A percentile compares a stretch with the other conserved stretches of the same genome.
Conservation (phyloP, 495 filamentous ascomycete genomes). For the Penicillium psychrofluorescens region DNA sequence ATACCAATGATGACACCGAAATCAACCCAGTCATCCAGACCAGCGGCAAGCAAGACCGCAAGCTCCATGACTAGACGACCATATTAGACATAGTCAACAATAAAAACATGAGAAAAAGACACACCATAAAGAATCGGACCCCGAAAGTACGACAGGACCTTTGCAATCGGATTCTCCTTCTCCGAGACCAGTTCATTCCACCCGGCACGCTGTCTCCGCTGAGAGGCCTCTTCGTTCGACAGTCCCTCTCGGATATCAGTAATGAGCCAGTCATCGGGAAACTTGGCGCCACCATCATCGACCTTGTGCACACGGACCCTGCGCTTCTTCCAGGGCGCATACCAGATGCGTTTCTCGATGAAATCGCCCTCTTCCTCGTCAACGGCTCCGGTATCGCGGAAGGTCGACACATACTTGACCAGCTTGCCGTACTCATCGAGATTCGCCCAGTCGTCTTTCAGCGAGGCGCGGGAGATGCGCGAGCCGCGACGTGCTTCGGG, state of each 20-base stretch:
- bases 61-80: conserved; percentile 63
- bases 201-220: conserved; percentile 53
- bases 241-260: conserved; percentile 63
- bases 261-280: conserved; percentile 64
- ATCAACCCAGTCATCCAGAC: conserved; percentile 71
- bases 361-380: conserved; percentile 17
- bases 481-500: conserved; percentile 12
- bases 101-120: conserved; percentile 6
- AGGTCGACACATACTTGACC: conserved; percentile 58
- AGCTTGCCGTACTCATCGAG: conserved; percentile 49
- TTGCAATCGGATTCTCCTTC: conserved; percentile 65
- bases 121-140: conserved; percentile 79
- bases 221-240: conserved; percentile 42
- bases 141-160: conserved; percentile 66
- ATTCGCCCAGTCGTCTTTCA: conserved; percentile 28
- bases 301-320: conserved; percentile 39
- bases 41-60: conserved; percentile 67
- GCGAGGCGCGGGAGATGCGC: conserved; percentile 33
- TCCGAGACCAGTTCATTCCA: conserved; percentile 69
- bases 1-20: conserved; percentile 81
- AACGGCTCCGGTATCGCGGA: conserved; percentile 38
- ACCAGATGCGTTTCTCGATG: conserved; percentile 36
- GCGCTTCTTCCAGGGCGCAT: conserved; percentile 51
- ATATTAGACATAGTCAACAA: conserved; percentile 13
- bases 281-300: conserved; percentile 31